phyloP scores from a whole-genome alignment of 2,329 filamentous ascomycete genomes.

The Pleomassaria siparia region DNA sequence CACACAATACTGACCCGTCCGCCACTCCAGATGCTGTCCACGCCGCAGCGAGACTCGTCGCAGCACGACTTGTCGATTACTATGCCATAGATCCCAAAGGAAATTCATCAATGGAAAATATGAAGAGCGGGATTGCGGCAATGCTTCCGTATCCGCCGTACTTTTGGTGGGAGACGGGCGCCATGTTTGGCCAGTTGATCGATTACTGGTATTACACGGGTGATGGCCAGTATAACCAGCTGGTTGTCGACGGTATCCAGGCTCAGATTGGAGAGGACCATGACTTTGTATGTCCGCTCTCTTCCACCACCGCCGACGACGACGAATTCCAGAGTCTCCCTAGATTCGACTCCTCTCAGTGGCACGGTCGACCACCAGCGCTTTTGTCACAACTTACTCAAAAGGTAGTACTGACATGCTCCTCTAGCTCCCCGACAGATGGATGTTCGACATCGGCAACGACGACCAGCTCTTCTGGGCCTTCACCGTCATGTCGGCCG shows the following conservation, averaged over 20 bases:
- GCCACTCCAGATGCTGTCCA: conserved; percentile 51
- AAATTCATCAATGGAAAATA: conserved; percentile 49
- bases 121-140: conserved; percentile 23
- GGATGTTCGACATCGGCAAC: conserved; percentile 51
- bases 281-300: conserved; percentile 25
- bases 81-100: conserved; percentile 55
- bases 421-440: conserved; percentile 36
- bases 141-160: conserved; percentile 52
- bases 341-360: too few species aligned
- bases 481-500: conserved; percentile 58
- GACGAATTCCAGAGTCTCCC: too few species aligned
- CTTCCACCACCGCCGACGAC: too few species aligned
- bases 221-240: conserved; percentile 69
- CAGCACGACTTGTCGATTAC: conserved; percentile 53
- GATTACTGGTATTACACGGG: conserved; percentile 87
- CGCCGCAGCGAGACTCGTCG: conserved; percentile 47
- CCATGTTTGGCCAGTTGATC: conserved; percentile 69
- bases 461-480: conserved; percentile 63
- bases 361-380: too few species aligned
- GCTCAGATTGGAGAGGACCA: conserved; percentile 34
- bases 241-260: conserved; percentile 56
- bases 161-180: conserved; percentile 72
- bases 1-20: background rate
- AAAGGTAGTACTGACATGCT: background rate
- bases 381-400: too few species aligned